These are phyloP conservation scores for Puccinia novopanici DNA, from an alignment of 1,284 basidiomycete genomes.

Conservation along the genomic window DNA sequence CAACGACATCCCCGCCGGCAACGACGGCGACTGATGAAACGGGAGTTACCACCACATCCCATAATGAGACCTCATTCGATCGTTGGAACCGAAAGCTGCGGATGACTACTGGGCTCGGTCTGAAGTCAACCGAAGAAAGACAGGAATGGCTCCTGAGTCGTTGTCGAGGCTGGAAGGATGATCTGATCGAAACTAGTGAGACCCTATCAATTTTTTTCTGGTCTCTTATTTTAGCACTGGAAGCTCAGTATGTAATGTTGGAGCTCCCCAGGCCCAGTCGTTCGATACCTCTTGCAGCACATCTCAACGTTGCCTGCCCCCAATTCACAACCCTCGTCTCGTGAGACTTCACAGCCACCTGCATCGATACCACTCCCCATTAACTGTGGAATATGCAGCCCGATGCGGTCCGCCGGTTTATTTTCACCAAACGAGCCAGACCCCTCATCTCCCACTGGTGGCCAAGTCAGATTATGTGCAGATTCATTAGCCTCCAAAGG, in stretches of 20 bases:
- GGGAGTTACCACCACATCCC: neutral
- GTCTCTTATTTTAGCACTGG: neutral
- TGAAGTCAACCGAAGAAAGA: constrained; percentile 35
- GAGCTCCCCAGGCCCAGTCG: constrained; percentile 18
- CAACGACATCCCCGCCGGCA: too few species aligned
- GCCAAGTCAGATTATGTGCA: constrained; percentile 40
- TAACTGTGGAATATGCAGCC: constrained; percentile 35
- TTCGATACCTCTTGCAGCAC: constrained; percentile 44
- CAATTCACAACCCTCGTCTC: constrained; percentile 11
- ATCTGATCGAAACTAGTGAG: constrained; percentile 44
- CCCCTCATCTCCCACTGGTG: constrained; percentile 26
- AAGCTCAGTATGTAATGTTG: neutral
- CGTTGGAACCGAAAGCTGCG: constrained; percentile 38
- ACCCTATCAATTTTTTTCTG: neutral
- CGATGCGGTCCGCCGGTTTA: constrained; percentile 30
- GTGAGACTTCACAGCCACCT: neutral
- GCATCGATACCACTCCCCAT: constrained; percentile 33
- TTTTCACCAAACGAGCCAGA: constrained; percentile 35
- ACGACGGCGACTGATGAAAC: neutral
- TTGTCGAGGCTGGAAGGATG: constrained; percentile 40
- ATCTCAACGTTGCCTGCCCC: constrained; percentile 36
- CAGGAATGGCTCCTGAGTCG: constrained; percentile 37
- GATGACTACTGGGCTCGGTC: constrained; percentile 39
- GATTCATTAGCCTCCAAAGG: constrained; percentile 31
- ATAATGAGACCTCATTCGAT: constrained; percentile 31